Evolutionary conservation across 768 basidiomycete species (phyloP).

Genomic region (Dacryopinax spathularia): DNA sequence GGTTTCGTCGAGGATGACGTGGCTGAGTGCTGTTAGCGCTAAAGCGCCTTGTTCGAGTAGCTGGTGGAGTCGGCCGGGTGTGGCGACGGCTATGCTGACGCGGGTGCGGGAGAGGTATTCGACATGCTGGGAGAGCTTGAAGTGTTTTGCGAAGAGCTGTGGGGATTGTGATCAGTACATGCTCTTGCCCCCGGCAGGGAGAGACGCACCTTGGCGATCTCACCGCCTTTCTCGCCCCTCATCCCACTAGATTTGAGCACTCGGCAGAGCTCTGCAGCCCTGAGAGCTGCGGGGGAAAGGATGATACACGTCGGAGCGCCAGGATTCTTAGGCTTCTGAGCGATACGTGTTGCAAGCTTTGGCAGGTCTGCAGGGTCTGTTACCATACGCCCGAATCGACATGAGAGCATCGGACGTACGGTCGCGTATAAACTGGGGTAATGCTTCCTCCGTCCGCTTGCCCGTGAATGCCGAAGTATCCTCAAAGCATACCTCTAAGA

Average conservation of each 20-base stretch:
- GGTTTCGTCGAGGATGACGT: conserved; percentile 68
- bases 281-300: conserved; percentile 73
- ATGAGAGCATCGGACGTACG: conserved; percentile 31
- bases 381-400: not conserved
- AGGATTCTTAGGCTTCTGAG: conserved; percentile 56
- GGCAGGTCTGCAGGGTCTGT: conserved; percentile 42
- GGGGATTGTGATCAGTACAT: not conserved
- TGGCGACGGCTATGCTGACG: conserved; percentile 79
- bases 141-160: conserved; percentile 79
- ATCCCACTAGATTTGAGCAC: conserved; percentile 53
- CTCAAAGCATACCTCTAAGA: conserved; percentile 28
- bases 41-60: conserved; percentile 53
- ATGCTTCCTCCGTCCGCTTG: conserved; percentile 52
- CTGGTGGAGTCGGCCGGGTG: conserved; percentile 81
- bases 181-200: not conserved
- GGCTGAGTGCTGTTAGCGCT: conserved; percentile 56
- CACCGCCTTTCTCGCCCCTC: conserved; percentile 70
- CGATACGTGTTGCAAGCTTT: conserved; percentile 49
- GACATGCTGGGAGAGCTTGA: conserved; percentile 80
- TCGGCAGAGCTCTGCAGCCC: conserved; percentile 78
- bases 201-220: conserved; percentile 56
- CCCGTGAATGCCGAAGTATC: conserved; percentile 65
- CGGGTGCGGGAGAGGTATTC: conserved; percentile 72
- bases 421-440: conserved; percentile 63
- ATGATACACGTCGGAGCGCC: conserved; percentile 84